These are phyloP conservation scores for Blepharisma japonicum DNA, from an alignment of 73 alveolate species.

Conservation along the genomic window DNA sequence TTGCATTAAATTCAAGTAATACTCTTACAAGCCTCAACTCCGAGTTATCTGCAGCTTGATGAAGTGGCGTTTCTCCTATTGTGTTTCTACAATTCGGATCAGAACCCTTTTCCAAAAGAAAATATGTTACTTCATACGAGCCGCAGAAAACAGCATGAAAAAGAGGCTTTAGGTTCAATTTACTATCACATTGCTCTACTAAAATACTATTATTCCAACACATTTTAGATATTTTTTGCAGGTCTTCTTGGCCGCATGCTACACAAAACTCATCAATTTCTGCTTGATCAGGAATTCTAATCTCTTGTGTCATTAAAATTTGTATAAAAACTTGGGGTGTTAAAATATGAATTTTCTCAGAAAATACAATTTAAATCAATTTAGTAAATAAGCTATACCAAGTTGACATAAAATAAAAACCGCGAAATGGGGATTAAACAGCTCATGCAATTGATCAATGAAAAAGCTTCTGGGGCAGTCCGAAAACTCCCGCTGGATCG, in stretches of 20 bases:
- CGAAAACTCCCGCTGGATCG: slow-evolving; percentile 67
- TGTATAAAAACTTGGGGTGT: too few relatives aligned
- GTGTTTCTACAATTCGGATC: slow-evolving; percentile 26
- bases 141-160: slow-evolving; percentile 76
- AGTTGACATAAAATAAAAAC: too few relatives aligned
- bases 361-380: too few relatives aligned
- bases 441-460: slow-evolving; percentile 85
- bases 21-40: neutral
- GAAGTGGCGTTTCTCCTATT: slow-evolving; percentile 27
- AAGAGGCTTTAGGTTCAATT: slow-evolving; percentile 34
- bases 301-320: too few relatives aligned
- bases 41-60: slow-evolving; percentile 9
- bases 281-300: too few relatives aligned
- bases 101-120: slow-evolving; percentile 31
- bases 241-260: too few relatives aligned
- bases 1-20: neutral
- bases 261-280: too few relatives aligned
- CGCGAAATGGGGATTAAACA: slow-evolving; percentile 90
- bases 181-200: too few relatives aligned
- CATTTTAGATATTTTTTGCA: too few relatives aligned
- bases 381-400: too few relatives aligned
- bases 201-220: too few relatives aligned
- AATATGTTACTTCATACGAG: slow-evolving; percentile 69
- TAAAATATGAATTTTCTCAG: too few relatives aligned
- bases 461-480: slow-evolving; percentile 89